Conservation (phyloP, 306 rosid genomes). For the Quercus mongolica region DNA sequence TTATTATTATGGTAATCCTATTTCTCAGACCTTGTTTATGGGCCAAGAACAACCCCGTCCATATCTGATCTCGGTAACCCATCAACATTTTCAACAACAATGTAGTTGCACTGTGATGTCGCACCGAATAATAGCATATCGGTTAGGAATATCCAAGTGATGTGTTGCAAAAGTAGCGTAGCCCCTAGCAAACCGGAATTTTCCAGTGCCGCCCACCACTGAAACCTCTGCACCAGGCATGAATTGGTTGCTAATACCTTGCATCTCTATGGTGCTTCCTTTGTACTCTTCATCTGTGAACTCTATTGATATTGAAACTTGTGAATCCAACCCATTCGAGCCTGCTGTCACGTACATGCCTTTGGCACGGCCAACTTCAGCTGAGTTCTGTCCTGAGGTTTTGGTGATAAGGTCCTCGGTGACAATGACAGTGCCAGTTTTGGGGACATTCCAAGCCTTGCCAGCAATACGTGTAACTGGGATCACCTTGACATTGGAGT, state of each 20-base stretch:
- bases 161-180: not conserved
- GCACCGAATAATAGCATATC: not conserved
- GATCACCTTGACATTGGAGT: slow-evolving; percentile 11
- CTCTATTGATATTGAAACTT: slow-evolving; percentile 12
- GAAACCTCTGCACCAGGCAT: not conserved
- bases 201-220: not conserved
- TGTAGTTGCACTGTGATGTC: not conserved
- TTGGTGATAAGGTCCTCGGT: slow-evolving; percentile 19
- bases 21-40: no score
- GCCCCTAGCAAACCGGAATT: slow-evolving; percentile 11
- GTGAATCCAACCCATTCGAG: slow-evolving; percentile 12
- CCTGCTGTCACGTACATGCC: slow-evolving; percentile 10
- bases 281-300: slow-evolving; percentile 15
- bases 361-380: slow-evolving; percentile 14
- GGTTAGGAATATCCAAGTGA: not conserved
- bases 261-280: slow-evolving; percentile 18
- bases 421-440: slow-evolving; percentile 11
- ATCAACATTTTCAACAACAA: no score
- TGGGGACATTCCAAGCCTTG: slow-evolving; percentile 11
- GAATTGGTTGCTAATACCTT: slow-evolving; percentile 15
- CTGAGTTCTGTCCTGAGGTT: not conserved
- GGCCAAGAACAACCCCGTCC: no score
- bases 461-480: slow-evolving; percentile 18
- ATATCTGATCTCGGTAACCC: no score
- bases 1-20: no score